Percentiles rank a stretch among this genome's conserved stretches.
Evolutionary conservation across 352 stramenopile genomes (phyloP).

Genomic region (Bremia lactucae): DNA sequence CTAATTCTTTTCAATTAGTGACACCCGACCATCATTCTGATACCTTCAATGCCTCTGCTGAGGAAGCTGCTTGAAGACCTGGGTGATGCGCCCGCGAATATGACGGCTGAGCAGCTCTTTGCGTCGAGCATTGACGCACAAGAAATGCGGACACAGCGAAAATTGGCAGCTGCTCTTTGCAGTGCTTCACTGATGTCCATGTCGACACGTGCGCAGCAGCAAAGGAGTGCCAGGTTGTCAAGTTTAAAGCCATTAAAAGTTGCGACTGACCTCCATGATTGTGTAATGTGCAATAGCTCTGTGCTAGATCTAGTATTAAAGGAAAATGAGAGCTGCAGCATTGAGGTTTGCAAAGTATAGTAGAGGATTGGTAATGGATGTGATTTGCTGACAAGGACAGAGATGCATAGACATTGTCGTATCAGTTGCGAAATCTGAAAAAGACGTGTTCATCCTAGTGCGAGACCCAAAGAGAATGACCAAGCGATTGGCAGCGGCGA

Average conservation of each 20-base stretch:
- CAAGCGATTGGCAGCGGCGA: constrained; percentile 14
- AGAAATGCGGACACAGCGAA: constrained; percentile 14
- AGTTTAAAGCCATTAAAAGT: no score
- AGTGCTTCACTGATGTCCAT: constrained; percentile 26
- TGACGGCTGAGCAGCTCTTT: constrained; percentile 41
- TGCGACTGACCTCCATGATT: no score
- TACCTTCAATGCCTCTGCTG: constrained; percentile 24
- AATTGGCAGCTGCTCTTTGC: constrained; percentile 26
- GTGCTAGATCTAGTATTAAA: constrained; percentile 3
- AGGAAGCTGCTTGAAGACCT: constrained; percentile 22
- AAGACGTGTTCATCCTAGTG: constrained; percentile 13
- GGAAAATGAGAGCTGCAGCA: constrained; percentile 1
- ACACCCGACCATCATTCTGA: constrained; percentile 9
- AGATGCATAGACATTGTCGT: constrained; percentile 12
- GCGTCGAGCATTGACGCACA: constrained; percentile 35
- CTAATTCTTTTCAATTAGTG: constrained; percentile 4
- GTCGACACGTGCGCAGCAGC: constrained; percentile 11
- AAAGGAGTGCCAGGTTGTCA: constrained; percentile 4
- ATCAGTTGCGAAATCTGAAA: constrained; percentile 4
- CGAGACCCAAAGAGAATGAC: constrained; percentile 16
- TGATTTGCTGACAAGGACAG: constrained; percentile 6
- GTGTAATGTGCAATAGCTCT: constrained; percentile 3
- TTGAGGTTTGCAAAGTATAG: constrained; percentile 9
- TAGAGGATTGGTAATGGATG: no score
- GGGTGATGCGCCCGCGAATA: constrained; percentile 4